phyloP scores from a whole-genome alignment of 768 basidiomycete genomes.

The Dacryopinax spathularia region DNA sequence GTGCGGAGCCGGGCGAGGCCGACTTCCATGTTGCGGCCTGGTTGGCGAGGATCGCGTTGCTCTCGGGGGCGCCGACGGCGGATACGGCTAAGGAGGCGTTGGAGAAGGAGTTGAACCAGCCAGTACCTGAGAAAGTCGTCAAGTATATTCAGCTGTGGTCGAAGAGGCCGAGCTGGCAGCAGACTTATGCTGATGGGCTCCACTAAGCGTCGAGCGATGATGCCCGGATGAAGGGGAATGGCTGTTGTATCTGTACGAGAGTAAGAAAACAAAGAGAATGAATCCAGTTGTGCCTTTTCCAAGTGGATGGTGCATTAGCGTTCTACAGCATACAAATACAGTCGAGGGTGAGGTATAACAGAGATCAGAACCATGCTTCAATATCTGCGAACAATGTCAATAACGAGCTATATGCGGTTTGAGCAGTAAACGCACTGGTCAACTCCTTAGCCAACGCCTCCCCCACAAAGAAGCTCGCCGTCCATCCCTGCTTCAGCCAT shows the following conservation, averaged over 20 bases:
- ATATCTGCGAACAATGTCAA: not conserved
- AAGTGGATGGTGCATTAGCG: not conserved
- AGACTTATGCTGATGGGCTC: conserved; percentile 24
- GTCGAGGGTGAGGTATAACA: not conserved
- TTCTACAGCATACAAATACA: not conserved
- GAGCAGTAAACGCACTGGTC: not conserved
- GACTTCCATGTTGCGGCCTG: conserved; percentile 43
- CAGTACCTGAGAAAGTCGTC: conserved; percentile 28
- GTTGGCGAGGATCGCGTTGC: conserved; percentile 32
- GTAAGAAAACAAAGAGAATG: not conserved
- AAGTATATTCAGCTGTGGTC: conserved; percentile 35
- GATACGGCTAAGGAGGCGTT: not conserved
- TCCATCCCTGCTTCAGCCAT: not conserved
- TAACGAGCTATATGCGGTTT: not conserved
- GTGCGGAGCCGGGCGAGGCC: conserved; percentile 35
- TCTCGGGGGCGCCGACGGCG: not conserved
- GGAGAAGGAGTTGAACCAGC: conserved; percentile 26
- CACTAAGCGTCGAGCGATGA: conserved; percentile 22
- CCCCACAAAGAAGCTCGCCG: not conserved
- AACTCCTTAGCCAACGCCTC: not conserved
- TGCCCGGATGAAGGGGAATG: too few species aligned
- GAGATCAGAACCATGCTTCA: not conserved
- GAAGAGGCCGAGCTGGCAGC: conserved; percentile 33
- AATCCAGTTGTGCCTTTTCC: not conserved
- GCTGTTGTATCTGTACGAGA: not conserved